These are phyloP conservation scores for Dothistroma septosporum DNA, from an alignment of 2,329 filamentous ascomycete species.

Conservation along the genomic window DNA sequence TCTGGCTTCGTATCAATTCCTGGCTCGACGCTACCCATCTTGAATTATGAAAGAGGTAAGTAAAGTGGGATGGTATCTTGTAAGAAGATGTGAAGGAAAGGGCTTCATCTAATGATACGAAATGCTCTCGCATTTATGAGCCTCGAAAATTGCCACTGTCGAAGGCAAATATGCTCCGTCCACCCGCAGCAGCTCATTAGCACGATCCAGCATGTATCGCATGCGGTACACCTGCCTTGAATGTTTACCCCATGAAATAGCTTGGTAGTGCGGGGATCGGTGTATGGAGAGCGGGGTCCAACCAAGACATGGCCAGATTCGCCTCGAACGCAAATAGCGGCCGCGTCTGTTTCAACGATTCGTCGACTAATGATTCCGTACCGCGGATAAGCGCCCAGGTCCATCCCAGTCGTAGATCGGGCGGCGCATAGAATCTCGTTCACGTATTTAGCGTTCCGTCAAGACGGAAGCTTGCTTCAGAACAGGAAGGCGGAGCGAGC, in stretches of 20 bases:
- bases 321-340: neutral
- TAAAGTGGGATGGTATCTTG: neutral
- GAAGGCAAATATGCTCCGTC: neutral
- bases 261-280: neutral
- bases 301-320: neutral
- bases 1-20: conserved; percentile 19
- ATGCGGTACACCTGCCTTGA: neutral
- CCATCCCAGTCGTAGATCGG: neutral
- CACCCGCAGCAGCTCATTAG: neutral
- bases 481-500: neutral
- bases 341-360: neutral
- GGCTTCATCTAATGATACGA: neutral
- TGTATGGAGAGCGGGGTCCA: neutral
- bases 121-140: neutral
- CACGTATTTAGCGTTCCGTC: neutral
- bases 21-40: conserved; percentile 19
- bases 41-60: neutral
- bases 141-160: neutral
- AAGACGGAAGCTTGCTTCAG: neutral
- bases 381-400: neutral
- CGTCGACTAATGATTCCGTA: neutral
- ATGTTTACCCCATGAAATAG: neutral
- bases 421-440: neutral
- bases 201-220: neutral
- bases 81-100: neutral